A percentile compares a stretch with the other conserved stretches of the same genome.
Evolutionary conservation across 1,284 basidiomycete species (phyloP).

Genomic region (Naganishia cerealis): DNA sequence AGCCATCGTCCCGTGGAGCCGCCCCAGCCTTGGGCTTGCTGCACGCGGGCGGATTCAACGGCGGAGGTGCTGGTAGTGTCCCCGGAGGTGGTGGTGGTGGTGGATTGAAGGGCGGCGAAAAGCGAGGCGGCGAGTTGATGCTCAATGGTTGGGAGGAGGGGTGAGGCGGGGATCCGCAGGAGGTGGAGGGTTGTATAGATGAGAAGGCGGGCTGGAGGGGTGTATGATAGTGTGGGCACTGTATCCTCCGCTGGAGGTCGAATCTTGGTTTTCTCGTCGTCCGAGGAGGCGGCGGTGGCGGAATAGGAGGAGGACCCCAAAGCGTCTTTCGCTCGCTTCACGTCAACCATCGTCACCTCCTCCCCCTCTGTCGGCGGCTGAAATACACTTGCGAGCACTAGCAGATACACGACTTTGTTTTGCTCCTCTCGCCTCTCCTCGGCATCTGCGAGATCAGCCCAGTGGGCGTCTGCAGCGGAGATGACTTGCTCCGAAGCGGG

Average conservation of each 20-base stretch:
- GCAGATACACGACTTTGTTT: conserved; percentile 15
- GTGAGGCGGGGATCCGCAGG: conserved; percentile 45
- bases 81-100: conserved; percentile 11
- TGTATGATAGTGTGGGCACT: conserved; percentile 45
- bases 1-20: conserved; percentile 54
- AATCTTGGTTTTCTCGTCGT: background rate
- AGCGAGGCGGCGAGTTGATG: conserved; percentile 50
- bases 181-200: conserved; percentile 46
- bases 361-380: conserved; percentile 38
- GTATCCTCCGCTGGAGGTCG: conserved; percentile 31
- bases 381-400: conserved; percentile 24
- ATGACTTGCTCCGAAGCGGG: conserved; percentile 38
- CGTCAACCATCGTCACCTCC: conserved; percentile 31
- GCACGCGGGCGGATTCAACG: conserved; percentile 51
- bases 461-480: conserved; percentile 39
- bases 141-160: conserved; percentile 48
- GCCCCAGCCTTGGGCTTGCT: conserved; percentile 56
- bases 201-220: conserved; percentile 51
- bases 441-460: conserved; percentile 38
- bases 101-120: conserved; percentile 50
- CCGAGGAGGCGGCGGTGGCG: background rate
- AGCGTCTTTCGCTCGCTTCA: background rate
- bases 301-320: too few relatives aligned
- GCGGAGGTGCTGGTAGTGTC: conserved; percentile 35
- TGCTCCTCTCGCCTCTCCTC: conserved; percentile 36